phyloP scores from a whole-genome alignment of 2,329 filamentous ascomycete species.

The Hypoxylon sp. region DNA sequence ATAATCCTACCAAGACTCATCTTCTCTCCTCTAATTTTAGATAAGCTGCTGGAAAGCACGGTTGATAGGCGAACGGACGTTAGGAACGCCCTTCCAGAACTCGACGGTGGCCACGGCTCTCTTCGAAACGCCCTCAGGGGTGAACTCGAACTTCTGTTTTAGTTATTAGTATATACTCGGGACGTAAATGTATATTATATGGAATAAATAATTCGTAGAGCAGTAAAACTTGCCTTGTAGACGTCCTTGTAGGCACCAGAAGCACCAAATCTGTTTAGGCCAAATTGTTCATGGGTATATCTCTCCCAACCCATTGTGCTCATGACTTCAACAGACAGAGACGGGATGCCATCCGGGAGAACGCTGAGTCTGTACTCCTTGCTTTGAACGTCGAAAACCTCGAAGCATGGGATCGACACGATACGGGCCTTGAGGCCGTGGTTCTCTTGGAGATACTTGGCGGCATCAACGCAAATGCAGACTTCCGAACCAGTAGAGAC shows the following conservation, averaged over 20 bases:
- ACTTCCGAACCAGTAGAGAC: constrained; percentile 98
- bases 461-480: constrained; percentile 90
- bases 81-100: constrained; percentile 95
- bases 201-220: too few relatives aligned
- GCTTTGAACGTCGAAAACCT: constrained; percentile 93
- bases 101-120: constrained; percentile 91
- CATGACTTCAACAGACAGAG: constrained; percentile 96
- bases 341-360: constrained; percentile 93
- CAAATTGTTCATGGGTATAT: constrained; percentile 99
- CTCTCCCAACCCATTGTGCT: constrained; percentile 98
- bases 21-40: constrained; percentile 64
- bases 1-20: constrained; percentile 36
- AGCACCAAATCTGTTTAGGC: constrained; percentile 98
- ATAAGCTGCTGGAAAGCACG: constrained; percentile 97
- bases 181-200: neutral
- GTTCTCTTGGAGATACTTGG: constrained; percentile 91
- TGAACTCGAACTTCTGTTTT: constrained; percentile 97
- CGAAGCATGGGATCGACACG: constrained; percentile 95
- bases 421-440: constrained; percentile 90
- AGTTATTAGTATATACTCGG: constrained; percentile 56
- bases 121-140: constrained; percentile 95
- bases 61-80: constrained; percentile 95
- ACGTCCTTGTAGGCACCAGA: constrained; percentile 98
- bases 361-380: constrained; percentile 97
- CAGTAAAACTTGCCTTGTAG: constrained; percentile 84